Conservation (phyloP, 1,139 yeast species). For the Debaryomyces sp. region DNA sequence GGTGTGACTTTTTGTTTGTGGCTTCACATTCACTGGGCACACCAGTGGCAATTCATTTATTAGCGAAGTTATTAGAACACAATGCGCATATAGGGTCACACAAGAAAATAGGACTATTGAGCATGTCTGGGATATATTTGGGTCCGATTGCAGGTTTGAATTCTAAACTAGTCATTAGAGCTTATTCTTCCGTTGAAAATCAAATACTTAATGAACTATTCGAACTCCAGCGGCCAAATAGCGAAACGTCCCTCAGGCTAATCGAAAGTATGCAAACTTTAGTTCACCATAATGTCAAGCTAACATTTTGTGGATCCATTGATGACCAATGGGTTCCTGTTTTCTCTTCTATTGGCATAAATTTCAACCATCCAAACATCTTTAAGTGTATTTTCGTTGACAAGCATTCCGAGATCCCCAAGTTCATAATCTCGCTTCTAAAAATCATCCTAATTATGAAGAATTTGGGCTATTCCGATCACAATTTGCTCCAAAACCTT, state of each 20-base stretch:
- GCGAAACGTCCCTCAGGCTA: conserved; percentile 34
- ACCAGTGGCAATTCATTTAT: conserved; percentile 46
- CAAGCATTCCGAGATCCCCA: conserved; percentile 27
- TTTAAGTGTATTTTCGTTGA: conserved; percentile 43
- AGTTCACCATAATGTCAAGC: conserved; percentile 45
- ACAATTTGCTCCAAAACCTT: conserved; percentile 33
- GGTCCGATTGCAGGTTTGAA: conserved; percentile 52
- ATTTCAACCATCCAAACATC: conserved; percentile 56
- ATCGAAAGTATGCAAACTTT: conserved; percentile 34
- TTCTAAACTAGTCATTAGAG: conserved; percentile 48
- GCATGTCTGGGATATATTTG: conserved; percentile 46
- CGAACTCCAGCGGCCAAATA: conserved; percentile 44
- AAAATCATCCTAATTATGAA: conserved; percentile 36
- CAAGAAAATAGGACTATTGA: conserved; percentile 42
- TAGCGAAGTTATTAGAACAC: conserved; percentile 31
- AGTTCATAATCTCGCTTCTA: conserved; percentile 34
- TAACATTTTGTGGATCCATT: conserved; percentile 51
- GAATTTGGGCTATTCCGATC: conserved; percentile 42
- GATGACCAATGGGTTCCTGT: conserved; percentile 51
- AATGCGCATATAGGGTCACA: conserved; percentile 7
- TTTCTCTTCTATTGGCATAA: conserved; percentile 46
- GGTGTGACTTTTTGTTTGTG: conserved; percentile 46
- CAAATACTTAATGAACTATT: conserved; percentile 52
- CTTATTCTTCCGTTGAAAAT: conserved; percentile 49
- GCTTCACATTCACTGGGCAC: conserved; percentile 51